Base-by-base conservation (phyloP, 306 rosid genomes). In the Inga leiocalycina region DNA sequence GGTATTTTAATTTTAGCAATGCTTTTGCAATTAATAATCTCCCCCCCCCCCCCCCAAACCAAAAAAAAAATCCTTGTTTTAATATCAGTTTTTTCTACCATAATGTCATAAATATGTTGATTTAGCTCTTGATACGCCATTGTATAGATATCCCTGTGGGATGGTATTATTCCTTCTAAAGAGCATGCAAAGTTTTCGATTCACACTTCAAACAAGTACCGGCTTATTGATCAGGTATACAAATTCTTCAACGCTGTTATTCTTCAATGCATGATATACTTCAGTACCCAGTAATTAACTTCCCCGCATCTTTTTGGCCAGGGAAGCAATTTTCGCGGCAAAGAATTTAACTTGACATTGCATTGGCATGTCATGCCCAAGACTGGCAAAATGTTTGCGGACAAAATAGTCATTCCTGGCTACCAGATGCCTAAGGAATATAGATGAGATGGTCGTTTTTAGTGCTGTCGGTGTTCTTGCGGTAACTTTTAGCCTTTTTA, bases 351-450 rank as follows among this genome's bases (percentile, higher is more conserved):
- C 92, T 72, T 94, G 80, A 94, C 98, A 7, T 45, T 94, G 91
- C 98, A 94, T 87, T 92, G 98, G 98, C 97, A 91, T 74, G 93
- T 90, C 45, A 94, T 93, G 98, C 93, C 97, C 81, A 93, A 93
- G 93, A 93, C 92, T 37, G 97, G 97, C 56, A 90, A 90, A 84
- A 93, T 90, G 96, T 84, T 81, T 61, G 91, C 90, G 0, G 79
- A 88, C 86, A 91, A 90, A 83, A 74, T 89, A 11, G 91, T 85
- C 69, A 89, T 91, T 89, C 78, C 91, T 2, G 94, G 96, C 35
- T 93, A 86, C 69, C 86, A 79, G 71, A 86, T 93, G 86, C 94
- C 96, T 3, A 79, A 85, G 46, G 87, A 89, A 71, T 93, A 87
- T 68, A 91, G 94, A 93, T 93, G 88, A 91, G 83, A 54, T 48